These are phyloP conservation scores for Apiospora rasikravindrae DNA, from an alignment of 2,329 filamentous ascomycete genomes.

Conservation along the genomic window DNA sequence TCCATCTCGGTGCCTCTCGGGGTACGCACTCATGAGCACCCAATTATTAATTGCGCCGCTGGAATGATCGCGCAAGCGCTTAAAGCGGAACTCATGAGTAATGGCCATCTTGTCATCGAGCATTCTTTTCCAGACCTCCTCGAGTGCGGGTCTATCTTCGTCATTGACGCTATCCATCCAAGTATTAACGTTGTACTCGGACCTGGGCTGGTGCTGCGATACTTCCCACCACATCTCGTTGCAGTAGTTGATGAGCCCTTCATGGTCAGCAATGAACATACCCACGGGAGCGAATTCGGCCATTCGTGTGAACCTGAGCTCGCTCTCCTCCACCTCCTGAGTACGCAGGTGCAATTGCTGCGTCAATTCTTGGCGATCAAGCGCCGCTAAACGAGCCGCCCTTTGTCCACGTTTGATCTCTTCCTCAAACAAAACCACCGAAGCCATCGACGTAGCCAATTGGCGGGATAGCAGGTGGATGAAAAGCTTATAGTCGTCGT, in stretches of 20 bases:
- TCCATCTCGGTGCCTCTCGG: conserved; percentile 69
- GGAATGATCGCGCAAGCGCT: conserved; percentile 66
- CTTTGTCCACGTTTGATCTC: conserved; percentile 77
- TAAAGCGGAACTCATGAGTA: conserved; percentile 78
- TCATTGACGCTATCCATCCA: conserved; percentile 77
- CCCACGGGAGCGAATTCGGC: conserved; percentile 84
- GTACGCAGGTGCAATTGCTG: conserved; percentile 73
- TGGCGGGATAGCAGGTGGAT: conserved; percentile 76
- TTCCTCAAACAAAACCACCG: conserved; percentile 82
- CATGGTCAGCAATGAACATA: conserved; percentile 80
- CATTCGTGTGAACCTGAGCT: conserved; percentile 83
- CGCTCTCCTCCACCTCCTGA: conserved; percentile 67
- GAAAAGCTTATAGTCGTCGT: conserved; percentile 81
- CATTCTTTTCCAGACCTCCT: conserved; percentile 66
- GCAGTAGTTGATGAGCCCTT: conserved; percentile 76
- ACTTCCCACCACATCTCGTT: conserved; percentile 83
- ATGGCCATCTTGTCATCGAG: conserved; percentile 66
- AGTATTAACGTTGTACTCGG: conserved; percentile 60
- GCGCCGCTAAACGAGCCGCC: conserved; percentile 74
- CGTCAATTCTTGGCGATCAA: conserved; percentile 78
- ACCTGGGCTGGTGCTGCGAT: conserved; percentile 64
- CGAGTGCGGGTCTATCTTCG: conserved; percentile 66
- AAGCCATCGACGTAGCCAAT: conserved; percentile 79
- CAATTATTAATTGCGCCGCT: conserved; percentile 71
- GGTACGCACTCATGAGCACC: conserved; percentile 79